phyloP scores from a whole-genome alignment of 1,284 basidiomycete genomes.

The Cryptococcus sp. region DNA sequence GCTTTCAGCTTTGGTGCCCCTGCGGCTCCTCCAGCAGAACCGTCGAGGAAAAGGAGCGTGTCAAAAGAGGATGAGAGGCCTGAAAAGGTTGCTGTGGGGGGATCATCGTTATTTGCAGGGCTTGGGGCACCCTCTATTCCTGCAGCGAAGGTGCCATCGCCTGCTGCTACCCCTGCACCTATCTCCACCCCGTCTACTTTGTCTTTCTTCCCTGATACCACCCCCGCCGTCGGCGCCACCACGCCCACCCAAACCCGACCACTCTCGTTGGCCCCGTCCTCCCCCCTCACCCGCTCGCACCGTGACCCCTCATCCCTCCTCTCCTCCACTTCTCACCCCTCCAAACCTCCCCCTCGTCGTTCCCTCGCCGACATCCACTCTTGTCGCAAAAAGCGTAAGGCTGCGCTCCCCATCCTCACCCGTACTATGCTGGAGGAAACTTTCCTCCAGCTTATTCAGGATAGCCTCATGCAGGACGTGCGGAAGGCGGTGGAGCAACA shows the following conservation, averaged over 20 bases:
- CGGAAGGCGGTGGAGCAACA: constrained; percentile 22
- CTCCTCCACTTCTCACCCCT: neutral
- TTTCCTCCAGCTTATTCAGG: constrained; percentile 19
- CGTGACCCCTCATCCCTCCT: constrained; percentile 2
- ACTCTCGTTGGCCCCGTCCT: neutral
- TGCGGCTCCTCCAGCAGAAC: neutral
- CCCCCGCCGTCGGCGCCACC: constrained; percentile 2
- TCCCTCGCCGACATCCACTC: constrained; percentile 1
- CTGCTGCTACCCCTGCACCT: neutral
- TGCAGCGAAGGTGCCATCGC: constrained; percentile 1
- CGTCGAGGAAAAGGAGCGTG: constrained; percentile 5
- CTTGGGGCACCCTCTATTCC: constrained; percentile 18
- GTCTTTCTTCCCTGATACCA: neutral
- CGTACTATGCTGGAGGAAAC: constrained; percentile 29
- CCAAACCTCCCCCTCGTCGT: neutral
- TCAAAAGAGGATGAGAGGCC: neutral
- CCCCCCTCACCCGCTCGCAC: neutral
- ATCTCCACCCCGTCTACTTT: neutral
- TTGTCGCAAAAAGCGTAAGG: neutral
- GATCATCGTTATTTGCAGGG: constrained; percentile 16
- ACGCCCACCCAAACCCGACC: constrained; percentile 2
- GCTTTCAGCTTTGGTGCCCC: constrained; percentile 10
- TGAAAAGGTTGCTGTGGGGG: neutral
- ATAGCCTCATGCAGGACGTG: constrained; percentile 16
- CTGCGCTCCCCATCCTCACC: constrained; percentile 16